Evolutionary conservation across 2,329 filamentous ascomycete genomes (phyloP), one percentile per base, ranked within the genome.

Genomic region (Phoma herbarum): DNA sequence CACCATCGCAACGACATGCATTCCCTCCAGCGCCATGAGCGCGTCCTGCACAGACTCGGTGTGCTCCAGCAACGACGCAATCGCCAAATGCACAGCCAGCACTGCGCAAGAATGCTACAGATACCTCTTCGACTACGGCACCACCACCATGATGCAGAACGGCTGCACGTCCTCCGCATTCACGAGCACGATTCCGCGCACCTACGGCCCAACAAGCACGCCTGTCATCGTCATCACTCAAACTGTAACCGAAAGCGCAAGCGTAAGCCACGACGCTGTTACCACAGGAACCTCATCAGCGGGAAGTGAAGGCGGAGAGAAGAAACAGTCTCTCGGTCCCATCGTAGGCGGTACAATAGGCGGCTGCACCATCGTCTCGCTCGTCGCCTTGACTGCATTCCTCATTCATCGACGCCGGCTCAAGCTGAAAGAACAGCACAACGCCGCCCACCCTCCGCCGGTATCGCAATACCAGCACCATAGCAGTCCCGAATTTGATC

Each of bases 281-380:
- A 28, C n/a, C n/a, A n/a, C n/a, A n/a, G n/a, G n/a, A n/a, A n/a
- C n/a, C n/a, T n/a, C n/a, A n/a, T n/a, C n/a, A n/a, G n/a, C n/a
- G n/a, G n/a, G n/a, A n/a, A n/a, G n/a, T n/a, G n/a, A n/a, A n/a
- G n/a, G n/a, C n/a, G 20, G n/a, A 11, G 37, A 49, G n/a, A 57
- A 57, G 4, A 65, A 63, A 28, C 62, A 63, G 3, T 59, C 61
- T 41, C 47, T 75, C 10, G 73, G 64, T n/a, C 67, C 68, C 11
- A 76, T 77, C 16, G 64, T 74, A 10, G 74, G 75, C 48, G 72
- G 72, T 26, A 74, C 73, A 5, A 53, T 77, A 8, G 73, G 72
- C 31, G 74, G 69, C 1, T 64, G 74, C 31, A 58, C 64, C 9
- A 64, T 69, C 29, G 12, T 75, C 28, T 68, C 61, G 23, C 64